These are phyloP conservation scores for Fraxinus americana DNA, from an alignment of 257 asterid species.

Conservation along the genomic window DNA sequence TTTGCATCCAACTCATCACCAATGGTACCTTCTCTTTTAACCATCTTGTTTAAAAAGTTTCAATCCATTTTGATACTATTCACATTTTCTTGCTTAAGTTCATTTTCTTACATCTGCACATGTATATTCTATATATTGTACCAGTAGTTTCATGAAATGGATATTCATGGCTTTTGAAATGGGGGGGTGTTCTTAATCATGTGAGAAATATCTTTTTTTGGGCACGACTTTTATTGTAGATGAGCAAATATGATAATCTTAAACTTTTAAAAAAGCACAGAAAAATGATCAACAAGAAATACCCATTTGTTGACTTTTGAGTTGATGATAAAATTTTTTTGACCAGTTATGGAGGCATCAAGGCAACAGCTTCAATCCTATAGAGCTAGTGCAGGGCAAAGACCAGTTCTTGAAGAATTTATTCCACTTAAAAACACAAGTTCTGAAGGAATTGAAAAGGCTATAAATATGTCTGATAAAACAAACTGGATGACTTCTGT, in stretches of 20 bases:
- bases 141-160: background rate
- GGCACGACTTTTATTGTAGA: constrained; percentile 21
- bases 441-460: constrained; percentile 27
- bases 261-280: background rate
- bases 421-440: constrained; percentile 61
- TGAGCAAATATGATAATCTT: background rate
- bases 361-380: constrained; percentile 75
- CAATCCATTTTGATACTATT: background rate
- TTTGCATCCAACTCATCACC: constrained; percentile 90
- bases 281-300: background rate
- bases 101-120: background rate
- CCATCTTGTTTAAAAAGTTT: background rate
- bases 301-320: background rate
- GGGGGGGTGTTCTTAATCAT: background rate
- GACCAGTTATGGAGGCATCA: constrained; percentile 84
- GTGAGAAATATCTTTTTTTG: constrained; percentile 30
- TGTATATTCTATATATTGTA: background rate
- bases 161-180: constrained; percentile 18
- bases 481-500: constrained; percentile 96
- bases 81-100: background rate
- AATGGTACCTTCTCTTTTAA: constrained; percentile 54
- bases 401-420: constrained; percentile 85
- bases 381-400: constrained; percentile 44
- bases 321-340: background rate
- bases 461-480: constrained; percentile 47